Evolutionary conservation across 169 alveolate species (phyloP).

Genomic region (Besnoitia besnoiti): DNA sequence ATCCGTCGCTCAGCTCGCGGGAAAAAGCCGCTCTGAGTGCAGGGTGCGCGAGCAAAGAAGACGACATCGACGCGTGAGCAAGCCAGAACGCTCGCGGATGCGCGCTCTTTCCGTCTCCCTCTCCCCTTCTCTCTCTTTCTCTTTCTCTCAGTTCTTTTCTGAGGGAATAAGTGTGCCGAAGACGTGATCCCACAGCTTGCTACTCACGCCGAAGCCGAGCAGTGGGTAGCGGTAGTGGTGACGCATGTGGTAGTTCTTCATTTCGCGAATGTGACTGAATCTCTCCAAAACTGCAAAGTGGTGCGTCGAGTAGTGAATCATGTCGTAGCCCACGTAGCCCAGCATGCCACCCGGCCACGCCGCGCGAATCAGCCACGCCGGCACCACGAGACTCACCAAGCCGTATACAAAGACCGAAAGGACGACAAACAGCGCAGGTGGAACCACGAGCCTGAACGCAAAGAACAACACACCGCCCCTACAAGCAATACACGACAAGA

Average conservation of each 20-base stretch:
- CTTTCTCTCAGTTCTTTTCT: not conserved
- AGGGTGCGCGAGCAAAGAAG: too few species aligned
- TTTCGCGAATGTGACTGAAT: conserved; percentile 55
- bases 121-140: not conserved
- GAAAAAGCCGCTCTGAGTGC: too few species aligned
- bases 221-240: conserved; percentile 76
- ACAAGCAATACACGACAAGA: not conserved
- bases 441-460: conserved; percentile 74
- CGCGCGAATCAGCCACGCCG: conserved; percentile 56
- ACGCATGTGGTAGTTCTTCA: conserved; percentile 76
- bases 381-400: conserved; percentile 44
- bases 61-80: too few species aligned
- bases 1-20: too few species aligned
- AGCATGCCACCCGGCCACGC: conserved; percentile 67
- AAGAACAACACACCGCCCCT: too few species aligned
- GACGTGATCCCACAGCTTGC: conserved; percentile 78
- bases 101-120: not conserved
- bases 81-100: not conserved
- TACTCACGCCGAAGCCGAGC: conserved; percentile 77
- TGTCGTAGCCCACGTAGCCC: conserved; percentile 75
- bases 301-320: conserved; percentile 76
- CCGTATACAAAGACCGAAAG: conserved; percentile 16
- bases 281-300: conserved; percentile 44
- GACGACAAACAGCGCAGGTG: conserved; percentile 72
- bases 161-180: conserved; percentile 69